phyloP scores from a whole-genome alignment of 164 flowering plant genomes.

The Kingdonia uniflora region DNA sequence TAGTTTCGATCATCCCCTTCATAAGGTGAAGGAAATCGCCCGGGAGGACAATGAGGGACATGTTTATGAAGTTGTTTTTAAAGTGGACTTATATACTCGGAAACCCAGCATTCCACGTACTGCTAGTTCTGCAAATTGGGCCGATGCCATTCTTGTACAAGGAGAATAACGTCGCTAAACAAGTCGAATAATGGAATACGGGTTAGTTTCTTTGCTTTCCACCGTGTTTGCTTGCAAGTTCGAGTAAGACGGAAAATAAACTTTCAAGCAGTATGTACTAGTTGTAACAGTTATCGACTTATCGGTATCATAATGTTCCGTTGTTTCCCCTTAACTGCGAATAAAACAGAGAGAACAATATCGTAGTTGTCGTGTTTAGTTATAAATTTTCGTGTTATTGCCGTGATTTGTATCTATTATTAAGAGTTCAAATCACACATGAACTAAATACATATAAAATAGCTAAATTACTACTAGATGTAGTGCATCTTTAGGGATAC shows the following conservation, averaged over 20 bases:
- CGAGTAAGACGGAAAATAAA: not conserved
- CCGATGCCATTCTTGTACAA: constrained; percentile 12
- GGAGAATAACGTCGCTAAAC: constrained; percentile 5
- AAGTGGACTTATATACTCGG: constrained; percentile 34
- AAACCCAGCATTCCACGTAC: constrained; percentile 39
- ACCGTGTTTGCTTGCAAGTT: not conserved
- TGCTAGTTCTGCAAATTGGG: constrained; percentile 44
- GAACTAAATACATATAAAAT: too few relatives aligned
- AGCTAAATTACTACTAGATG: too few relatives aligned
- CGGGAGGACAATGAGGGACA: constrained; percentile 29
- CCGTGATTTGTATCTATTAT: too few relatives aligned
- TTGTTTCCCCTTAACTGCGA: too few relatives aligned
- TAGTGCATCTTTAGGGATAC: too few relatives aligned
- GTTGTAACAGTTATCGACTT: too few relatives aligned
- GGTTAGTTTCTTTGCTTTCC: not conserved
- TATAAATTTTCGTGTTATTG: too few relatives aligned
- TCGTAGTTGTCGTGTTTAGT: too few relatives aligned
- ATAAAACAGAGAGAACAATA: too few relatives aligned
- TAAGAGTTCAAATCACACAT: too few relatives aligned
- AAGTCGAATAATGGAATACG: too few relatives aligned
- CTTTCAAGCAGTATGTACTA: not conserved
- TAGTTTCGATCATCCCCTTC: constrained; percentile 46
- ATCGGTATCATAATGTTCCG: too few relatives aligned
- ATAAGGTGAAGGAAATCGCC: constrained; percentile 31
- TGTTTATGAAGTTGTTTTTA: constrained; percentile 23